phyloP scores from a whole-genome alignment of 495 filamentous ascomycete species.

The Aspergillus hancockii region DNA sequence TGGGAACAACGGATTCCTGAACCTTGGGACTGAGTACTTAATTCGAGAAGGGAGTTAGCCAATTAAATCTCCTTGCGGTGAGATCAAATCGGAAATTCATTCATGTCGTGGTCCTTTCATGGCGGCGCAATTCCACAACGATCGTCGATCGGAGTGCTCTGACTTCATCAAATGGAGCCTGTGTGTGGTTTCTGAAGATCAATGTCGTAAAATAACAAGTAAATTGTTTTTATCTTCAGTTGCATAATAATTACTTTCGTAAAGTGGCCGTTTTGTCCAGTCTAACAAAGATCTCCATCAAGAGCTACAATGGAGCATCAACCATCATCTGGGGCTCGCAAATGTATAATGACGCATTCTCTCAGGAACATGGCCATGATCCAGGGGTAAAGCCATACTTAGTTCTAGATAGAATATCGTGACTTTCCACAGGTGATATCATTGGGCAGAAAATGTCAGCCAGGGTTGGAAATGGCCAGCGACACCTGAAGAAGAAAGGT shows the following conservation, averaged over 20 bases:
- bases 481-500: no score
- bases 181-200: background rate
- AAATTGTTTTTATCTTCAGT: background rate
- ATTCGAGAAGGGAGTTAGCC: background rate
- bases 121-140: background rate
- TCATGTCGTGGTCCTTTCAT: background rate
- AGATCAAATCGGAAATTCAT: background rate
- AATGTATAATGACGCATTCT: background rate
- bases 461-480: no score
- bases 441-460: background rate
- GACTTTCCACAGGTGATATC: background rate
- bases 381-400: background rate
- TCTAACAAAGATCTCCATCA: background rate
- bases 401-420: background rate
- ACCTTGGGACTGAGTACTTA: background rate
- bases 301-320: background rate
- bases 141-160: background rate
- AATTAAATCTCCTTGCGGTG: background rate
- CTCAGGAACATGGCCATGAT: background rate
- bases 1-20: background rate
- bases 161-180: background rate
- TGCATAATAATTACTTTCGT: background rate
- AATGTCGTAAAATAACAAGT: no score
- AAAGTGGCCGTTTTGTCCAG: background rate
- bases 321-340: background rate